Conservation (phyloP, 768 basidiomycete species). For the Tremella yokohamensis region DNA sequence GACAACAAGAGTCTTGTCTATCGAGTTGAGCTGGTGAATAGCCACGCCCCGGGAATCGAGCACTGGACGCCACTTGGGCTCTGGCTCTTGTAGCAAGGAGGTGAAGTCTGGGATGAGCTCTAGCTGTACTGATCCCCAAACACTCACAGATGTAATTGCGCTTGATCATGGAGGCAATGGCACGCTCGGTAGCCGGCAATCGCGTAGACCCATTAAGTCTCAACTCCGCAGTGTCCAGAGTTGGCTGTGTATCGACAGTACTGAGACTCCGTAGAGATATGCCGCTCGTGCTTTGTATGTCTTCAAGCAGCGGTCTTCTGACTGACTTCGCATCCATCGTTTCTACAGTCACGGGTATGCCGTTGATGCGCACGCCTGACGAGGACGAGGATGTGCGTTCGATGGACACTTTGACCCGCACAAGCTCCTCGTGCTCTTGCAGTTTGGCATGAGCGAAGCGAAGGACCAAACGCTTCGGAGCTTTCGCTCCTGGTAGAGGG, state of each 20-base stretch:
- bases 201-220: neutral
- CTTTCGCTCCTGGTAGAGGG: conserved; percentile 52
- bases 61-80: conserved; percentile 84
- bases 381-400: conserved; percentile 69
- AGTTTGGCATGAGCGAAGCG: conserved; percentile 69
- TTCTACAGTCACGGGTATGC: conserved; percentile 57
- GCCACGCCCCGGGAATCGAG: conserved; percentile 86
- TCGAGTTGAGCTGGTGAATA: conserved; percentile 91
- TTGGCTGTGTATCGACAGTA: conserved; percentile 24
- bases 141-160: conserved; percentile 78
- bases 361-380: conserved; percentile 75
- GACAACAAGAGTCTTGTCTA: conserved; percentile 92
- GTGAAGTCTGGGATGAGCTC: conserved; percentile 65
- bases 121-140: neutral
- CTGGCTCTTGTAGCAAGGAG: conserved; percentile 91
- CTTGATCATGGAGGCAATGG: conserved; percentile 77
- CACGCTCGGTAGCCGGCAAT: conserved; percentile 29
- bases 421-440: conserved; percentile 64
- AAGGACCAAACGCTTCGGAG: conserved; percentile 57
- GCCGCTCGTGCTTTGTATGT: conserved; percentile 43
- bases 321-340: conserved; percentile 23
- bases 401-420: conserved; percentile 74
- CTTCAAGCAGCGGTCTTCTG: conserved; percentile 33
- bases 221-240: neutral
- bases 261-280: conserved; percentile 46